These are phyloP conservation scores for Sordariomycetes sp. DNA, from an alignment of 2,329 filamentous ascomycete species.

Conservation along the genomic window DNA sequence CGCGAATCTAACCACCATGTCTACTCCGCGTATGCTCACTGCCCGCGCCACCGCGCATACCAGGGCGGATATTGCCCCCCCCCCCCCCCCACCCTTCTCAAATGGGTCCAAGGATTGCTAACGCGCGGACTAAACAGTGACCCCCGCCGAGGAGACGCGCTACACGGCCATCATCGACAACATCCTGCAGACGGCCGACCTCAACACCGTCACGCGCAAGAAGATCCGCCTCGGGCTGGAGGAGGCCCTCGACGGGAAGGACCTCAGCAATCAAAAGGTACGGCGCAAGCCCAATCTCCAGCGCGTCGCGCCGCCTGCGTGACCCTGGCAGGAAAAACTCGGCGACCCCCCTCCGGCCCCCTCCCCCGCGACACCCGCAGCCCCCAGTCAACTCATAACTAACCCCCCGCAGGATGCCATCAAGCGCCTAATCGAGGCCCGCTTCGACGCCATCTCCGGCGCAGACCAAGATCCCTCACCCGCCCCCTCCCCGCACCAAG, in stretches of 20 bases:
- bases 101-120: background rate
- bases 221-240: slow-evolving; percentile 46
- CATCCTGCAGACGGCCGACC: slow-evolving; percentile 43
- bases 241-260: slow-evolving; percentile 37
- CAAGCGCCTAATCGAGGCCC: slow-evolving; percentile 58
- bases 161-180: slow-evolving; percentile 48
- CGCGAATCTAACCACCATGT: slow-evolving; percentile 1
- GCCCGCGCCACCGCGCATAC: too few relatives aligned
- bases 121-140: slow-evolving; percentile 22
- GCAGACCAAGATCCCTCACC: slow-evolving; percentile 29
- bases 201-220: slow-evolving; percentile 50
- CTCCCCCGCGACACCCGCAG: background rate
- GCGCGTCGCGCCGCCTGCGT: background rate
- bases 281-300: background rate
- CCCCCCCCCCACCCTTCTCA: too few relatives aligned
- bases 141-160: slow-evolving; percentile 30
- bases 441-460: slow-evolving; percentile 57
- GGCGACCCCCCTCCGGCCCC: background rate
- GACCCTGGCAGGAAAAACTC: too few relatives aligned
- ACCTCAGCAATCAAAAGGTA: slow-evolving; percentile 47
- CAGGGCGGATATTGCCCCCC: too few relatives aligned
- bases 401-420: slow-evolving; percentile 37
- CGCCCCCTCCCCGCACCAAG: slow-evolving; percentile 19
- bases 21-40: background rate
- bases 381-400: background rate